Percentiles rank a stretch among this genome's conserved stretches.
phyloP scores from a whole-genome alignment of 768 basidiomycete species.

The Hericium erinaceus region DNA sequence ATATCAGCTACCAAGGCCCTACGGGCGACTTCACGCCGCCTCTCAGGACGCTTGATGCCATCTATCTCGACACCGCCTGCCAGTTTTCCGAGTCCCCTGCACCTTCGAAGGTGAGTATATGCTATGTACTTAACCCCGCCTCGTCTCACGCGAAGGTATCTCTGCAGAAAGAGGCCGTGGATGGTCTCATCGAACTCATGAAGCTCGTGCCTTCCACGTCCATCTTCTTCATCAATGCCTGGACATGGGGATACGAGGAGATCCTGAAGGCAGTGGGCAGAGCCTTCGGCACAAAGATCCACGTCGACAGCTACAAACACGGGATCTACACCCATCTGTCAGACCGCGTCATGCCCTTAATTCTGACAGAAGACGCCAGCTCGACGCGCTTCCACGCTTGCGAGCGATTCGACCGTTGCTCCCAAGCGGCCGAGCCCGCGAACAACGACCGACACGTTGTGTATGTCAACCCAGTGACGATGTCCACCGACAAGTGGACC shows the following conservation, averaged over 20 bases:
- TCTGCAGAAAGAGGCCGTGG: slow-evolving; percentile 51
- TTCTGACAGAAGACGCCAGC: slow-evolving; percentile 51
- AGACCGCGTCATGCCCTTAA: slow-evolving; percentile 51
- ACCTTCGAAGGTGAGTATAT: not conserved
- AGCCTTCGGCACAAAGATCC: slow-evolving; percentile 60
- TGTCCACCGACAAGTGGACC: slow-evolving; percentile 52
- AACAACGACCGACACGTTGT: slow-evolving; percentile 49
- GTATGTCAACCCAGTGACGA: slow-evolving; percentile 76
- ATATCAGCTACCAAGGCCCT: slow-evolving; percentile 32
- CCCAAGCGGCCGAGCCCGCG: slow-evolving; percentile 31
- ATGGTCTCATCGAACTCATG: slow-evolving; percentile 64
- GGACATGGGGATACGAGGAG: slow-evolving; percentile 98
- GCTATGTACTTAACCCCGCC: not conserved
- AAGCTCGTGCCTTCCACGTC: slow-evolving; percentile 52
- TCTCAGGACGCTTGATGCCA: slow-evolving; percentile 50
- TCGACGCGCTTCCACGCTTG: slow-evolving; percentile 89
- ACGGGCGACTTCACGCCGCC: not conserved
- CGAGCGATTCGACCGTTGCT: slow-evolving; percentile 72
- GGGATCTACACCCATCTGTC: slow-evolving; percentile 46
- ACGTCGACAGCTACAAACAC: slow-evolving; percentile 85
- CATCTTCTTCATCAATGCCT: slow-evolving; percentile 82
- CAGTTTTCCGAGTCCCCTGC: slow-evolving; percentile 31
- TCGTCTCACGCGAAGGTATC: not conserved
- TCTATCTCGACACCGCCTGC: slow-evolving; percentile 78
- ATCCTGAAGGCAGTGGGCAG: slow-evolving; percentile 67